Evolutionary conservation across 352 stramenopile species (phyloP), one percentile per base, ranked within the genome.

Genomic region (Pythium plurisporium): DNA sequence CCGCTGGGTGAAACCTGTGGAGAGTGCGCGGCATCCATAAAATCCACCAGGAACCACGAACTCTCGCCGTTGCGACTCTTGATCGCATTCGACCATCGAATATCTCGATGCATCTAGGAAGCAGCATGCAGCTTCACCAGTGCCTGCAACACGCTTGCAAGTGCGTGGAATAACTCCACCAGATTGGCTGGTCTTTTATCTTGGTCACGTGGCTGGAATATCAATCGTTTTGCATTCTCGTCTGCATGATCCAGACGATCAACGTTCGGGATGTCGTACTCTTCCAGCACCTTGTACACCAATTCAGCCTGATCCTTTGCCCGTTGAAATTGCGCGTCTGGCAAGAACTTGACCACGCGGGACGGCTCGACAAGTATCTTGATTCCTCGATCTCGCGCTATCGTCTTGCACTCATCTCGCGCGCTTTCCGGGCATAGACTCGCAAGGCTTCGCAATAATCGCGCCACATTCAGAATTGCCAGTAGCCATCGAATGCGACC

Each of bases 391-490:
- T 61, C 30, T 46, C 55, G 47, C 26, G 14, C 33, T 15, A 66
- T 14, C 22, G 34, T 50, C 41, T 46, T 53, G 56, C 62, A 73
- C 42, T 73, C 65, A 62, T 57, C 55, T 62, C 59, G 49, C 37
- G 38, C 60, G 40, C 55, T 68, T 33, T 64, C 52, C 42, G 65
- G 60, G 27, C 60, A 73, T 55, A 64, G 46, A 64, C 46, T 62
- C 8, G 64, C 49, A 69, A 72, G 43, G 40, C 65, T 63, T 22
- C 42, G 50, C 41, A 72, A 58, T 26, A 72, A 55, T 49, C 60
- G 65, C 36, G 51, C 54, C 25, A 67, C 33, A 41, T 67, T 73
- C 40, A 73, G 40, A 52, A 69, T 64, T 64, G 56, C 60, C 51
- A 73, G 44, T 36, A 69, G 30, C 55, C 64, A 69, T 54, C 23